Conservation (phyloP, 2,329 filamentous ascomycete genomes). For the Aaosphaeria arxii region DNA sequence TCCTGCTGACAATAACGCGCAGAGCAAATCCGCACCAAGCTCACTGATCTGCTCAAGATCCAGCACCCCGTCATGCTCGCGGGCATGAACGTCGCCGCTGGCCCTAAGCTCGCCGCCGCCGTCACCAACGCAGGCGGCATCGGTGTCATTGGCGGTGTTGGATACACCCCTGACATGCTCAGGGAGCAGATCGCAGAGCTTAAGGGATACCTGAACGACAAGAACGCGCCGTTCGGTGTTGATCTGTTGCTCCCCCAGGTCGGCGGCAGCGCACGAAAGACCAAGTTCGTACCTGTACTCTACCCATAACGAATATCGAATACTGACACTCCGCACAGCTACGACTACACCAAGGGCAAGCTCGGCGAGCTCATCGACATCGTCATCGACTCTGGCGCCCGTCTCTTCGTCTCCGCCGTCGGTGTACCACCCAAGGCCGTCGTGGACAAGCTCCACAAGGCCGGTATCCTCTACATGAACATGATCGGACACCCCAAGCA, state of each 20-base stretch:
- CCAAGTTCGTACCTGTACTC: constrained; percentile 57
- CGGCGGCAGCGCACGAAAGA: constrained; percentile 90
- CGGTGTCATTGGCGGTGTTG: constrained; percentile 92
- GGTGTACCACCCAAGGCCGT: constrained; percentile 86
- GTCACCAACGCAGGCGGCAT: constrained; percentile 96
- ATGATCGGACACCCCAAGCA: constrained; percentile 99
- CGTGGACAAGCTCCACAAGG: constrained; percentile 84
- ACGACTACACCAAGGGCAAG: constrained; percentile 99
- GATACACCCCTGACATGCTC: constrained; percentile 97
- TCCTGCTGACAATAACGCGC: constrained; percentile 6
- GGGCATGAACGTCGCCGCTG: constrained; percentile 98
- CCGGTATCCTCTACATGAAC: constrained; percentile 97
- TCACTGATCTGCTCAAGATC: constrained; percentile 97
- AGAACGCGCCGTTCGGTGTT: constrained; percentile 93
- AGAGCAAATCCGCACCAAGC: constrained; percentile 87
- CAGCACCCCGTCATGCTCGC: constrained; percentile 93
- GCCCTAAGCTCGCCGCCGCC: constrained; percentile 91
- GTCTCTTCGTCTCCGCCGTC: constrained; percentile 94
- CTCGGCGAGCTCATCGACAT: constrained; percentile 86
- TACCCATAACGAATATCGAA: neutral
- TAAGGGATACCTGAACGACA: constrained; percentile 82
- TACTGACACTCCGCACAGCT: constrained; percentile 54
- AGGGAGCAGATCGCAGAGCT: constrained; percentile 91
- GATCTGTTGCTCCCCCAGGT: constrained; percentile 93
- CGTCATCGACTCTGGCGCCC: constrained; percentile 86